Evolutionary conservation across 106 monocot species (phyloP).

Genomic region (Dioscorea zingiberensis): DNA sequence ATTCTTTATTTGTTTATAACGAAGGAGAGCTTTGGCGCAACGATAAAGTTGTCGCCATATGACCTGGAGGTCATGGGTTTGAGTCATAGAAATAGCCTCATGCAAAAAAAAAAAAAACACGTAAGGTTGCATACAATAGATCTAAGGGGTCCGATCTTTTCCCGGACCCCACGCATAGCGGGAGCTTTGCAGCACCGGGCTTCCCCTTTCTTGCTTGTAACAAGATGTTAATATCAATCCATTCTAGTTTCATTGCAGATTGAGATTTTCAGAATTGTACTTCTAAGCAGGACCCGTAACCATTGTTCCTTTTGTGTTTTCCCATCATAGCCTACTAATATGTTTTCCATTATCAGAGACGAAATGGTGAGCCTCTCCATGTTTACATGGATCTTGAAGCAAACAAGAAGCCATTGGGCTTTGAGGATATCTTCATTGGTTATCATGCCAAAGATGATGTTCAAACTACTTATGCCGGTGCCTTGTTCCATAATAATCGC

Average conservation of each 20-base stretch:
- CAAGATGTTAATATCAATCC: neutral
- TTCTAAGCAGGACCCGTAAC: too few relatives aligned
- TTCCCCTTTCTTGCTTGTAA: neutral
- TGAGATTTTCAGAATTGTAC: too few relatives aligned
- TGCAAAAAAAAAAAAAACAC: too few relatives aligned
- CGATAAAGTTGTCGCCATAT: too few relatives aligned
- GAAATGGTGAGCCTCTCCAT: slow-evolving; percentile 70
- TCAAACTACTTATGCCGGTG: slow-evolving; percentile 85
- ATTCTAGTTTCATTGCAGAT: neutral
- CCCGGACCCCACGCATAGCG: too few relatives aligned
- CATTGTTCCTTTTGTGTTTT: neutral
- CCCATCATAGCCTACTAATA: neutral
- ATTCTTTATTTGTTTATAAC: neutral
- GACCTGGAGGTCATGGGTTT: too few relatives aligned
- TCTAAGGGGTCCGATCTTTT: too few relatives aligned
- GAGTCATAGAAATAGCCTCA: too few relatives aligned
- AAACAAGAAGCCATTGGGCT: slow-evolving; percentile 58
- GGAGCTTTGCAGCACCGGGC: too few relatives aligned
- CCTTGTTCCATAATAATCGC: slow-evolving; percentile 62
- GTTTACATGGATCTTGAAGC: slow-evolving; percentile 88
- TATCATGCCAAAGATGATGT: slow-evolving; percentile 86
- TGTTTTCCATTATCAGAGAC: slow-evolving; percentile 34
- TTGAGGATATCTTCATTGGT: slow-evolving; percentile 85
- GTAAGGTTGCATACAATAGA: too few relatives aligned
- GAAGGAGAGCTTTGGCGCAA: too few relatives aligned